Evolutionary conservation across 495 filamentous ascomycete genomes (phyloP), one percentile per base, ranked within the genome.

Genomic region (Penicillium turbatum): DNA sequence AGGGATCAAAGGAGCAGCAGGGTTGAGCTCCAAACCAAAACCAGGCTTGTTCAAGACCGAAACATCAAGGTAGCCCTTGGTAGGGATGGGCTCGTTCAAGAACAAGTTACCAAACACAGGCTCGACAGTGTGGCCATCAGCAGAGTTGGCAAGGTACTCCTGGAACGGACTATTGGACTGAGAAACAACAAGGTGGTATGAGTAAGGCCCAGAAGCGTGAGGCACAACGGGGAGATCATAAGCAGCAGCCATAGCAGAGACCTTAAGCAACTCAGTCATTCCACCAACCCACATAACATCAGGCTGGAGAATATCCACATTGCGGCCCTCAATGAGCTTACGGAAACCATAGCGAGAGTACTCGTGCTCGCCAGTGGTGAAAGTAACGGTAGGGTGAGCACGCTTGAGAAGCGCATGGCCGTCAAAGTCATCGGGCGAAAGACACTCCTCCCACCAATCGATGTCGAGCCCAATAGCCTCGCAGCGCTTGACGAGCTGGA

Each of bases 221-320:
- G 91, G 91, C n/a, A 96, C 89, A 4, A 96, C 90, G 26, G 90
- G 89, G 35, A 96, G 86, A 63, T 96, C 91, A 69, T 96, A 96
- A 2, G 91, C 90, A 5, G 90, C 82, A 13, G 91, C 91, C 79
- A 92, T 85, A 16, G 90, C 87, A 10, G 91, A 83, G 51, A 96
- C 83, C 70, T 89, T 92, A 58, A 95, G 86, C 40, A 96, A 78
- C 70, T 96, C 91, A 1, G 91, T 96, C 79, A 96, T 70, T 53
- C 91, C 91, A 45, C 91, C 91, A 10, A 95, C 80, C 91, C 91
- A 96, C 91, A 95, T 96, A 40, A 96, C 89, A 63, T 96, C 91
- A 6, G 91, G 91, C 67, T 95, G 91, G 62, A 96, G 81, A 67
- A 96, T 95, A 64, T 96, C 90, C 49, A 96, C 71, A 66, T 95